phyloP scores from a whole-genome alignment of 2,329 filamentous ascomycete species.

The Dryadomyces quercus-mongolicae region DNA sequence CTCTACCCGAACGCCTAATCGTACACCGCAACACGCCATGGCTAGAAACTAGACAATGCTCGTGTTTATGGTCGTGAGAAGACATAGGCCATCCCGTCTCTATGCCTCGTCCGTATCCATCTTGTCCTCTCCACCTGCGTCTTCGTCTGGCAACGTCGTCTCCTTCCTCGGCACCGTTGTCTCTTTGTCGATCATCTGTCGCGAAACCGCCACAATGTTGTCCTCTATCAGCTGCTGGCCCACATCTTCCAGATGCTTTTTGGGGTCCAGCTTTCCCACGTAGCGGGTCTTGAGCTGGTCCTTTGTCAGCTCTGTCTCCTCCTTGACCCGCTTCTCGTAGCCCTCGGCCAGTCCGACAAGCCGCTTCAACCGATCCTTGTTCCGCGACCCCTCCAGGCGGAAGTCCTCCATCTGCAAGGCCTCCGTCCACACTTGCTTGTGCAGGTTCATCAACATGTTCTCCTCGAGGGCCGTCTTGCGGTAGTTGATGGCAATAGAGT shows the following conservation, averaged over 20 bases:
- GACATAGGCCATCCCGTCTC: background rate
- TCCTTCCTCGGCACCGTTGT: slow-evolving; percentile 77
- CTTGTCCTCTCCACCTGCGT: slow-evolving; percentile 41
- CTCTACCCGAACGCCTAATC: slow-evolving; percentile 15
- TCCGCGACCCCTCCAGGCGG: slow-evolving; percentile 67
- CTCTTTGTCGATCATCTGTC: slow-evolving; percentile 99
- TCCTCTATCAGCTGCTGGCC: slow-evolving; percentile 96
- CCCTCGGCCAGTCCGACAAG: slow-evolving; percentile 85
- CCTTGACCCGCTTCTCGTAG: slow-evolving; percentile 97
- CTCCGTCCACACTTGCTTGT: slow-evolving; percentile 99
- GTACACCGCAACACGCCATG: slow-evolving; percentile 10
- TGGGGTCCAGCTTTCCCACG: slow-evolving; percentile 95
- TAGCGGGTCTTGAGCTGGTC: slow-evolving; percentile 98
- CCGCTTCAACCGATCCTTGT: slow-evolving; percentile 77
- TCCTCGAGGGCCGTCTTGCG: slow-evolving; percentile 94
- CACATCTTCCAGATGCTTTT: slow-evolving; percentile 97
- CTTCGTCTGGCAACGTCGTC: slow-evolving; percentile 22
- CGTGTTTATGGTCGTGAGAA: background rate
- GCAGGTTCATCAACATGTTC: slow-evolving; percentile 99
- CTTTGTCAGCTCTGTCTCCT: slow-evolving; percentile 93
- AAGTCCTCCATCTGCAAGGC: slow-evolving; percentile 96
- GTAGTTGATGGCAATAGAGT: slow-evolving; percentile 98
- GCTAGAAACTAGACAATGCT: background rate
- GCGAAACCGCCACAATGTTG: slow-evolving; percentile 96
- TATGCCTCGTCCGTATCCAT: slow-evolving; percentile 57